Conservation (phyloP, 208 protist species). For the Leishmania mexicana region DNA sequence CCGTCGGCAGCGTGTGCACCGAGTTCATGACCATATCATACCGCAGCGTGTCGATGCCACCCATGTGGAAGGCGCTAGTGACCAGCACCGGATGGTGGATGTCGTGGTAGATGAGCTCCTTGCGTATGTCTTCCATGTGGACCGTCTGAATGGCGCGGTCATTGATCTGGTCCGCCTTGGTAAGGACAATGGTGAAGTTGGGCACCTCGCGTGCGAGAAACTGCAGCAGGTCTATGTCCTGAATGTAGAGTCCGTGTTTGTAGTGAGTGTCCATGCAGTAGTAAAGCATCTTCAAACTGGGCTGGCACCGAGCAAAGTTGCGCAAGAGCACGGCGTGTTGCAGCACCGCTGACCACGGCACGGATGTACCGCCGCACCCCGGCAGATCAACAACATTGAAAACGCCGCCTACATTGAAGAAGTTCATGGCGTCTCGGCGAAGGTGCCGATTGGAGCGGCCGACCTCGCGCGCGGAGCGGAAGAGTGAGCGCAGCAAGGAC, state of each 20-base stretch:
- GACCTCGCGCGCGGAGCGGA: constrained; percentile 69
- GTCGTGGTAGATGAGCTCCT: constrained; percentile 80
- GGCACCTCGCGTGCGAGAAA: constrained; percentile 85
- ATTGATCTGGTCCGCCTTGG: constrained; percentile 82
- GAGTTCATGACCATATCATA: constrained; percentile 93
- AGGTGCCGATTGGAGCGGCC: constrained; percentile 74
- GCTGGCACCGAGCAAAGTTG: constrained; percentile 80
- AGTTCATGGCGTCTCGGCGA: constrained; percentile 87
- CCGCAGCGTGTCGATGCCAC: constrained; percentile 84
- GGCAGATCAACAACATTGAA: constrained; percentile 88
- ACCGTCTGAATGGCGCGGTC: constrained; percentile 33
- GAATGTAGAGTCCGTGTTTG: constrained; percentile 82
- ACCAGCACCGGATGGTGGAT: constrained; percentile 85
- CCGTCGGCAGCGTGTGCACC: constrained; percentile 78
- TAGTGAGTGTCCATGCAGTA: constrained; percentile 93
- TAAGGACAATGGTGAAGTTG: constrained; percentile 91
- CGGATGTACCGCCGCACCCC: constrained; percentile 79
- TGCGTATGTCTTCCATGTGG: constrained; percentile 70
- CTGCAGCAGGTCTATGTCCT: constrained; percentile 86
- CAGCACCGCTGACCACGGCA: constrained; percentile 82
- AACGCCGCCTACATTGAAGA: constrained; percentile 84
- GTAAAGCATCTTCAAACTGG: constrained; percentile 90
- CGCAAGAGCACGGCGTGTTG: constrained; percentile 84
- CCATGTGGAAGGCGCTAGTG: constrained; percentile 87
- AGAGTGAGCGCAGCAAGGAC: constrained; percentile 78